Evolutionary conservation across 2,329 filamentous ascomycete species (phyloP).

Genomic region (Pochonia chlamydosporia): DNA sequence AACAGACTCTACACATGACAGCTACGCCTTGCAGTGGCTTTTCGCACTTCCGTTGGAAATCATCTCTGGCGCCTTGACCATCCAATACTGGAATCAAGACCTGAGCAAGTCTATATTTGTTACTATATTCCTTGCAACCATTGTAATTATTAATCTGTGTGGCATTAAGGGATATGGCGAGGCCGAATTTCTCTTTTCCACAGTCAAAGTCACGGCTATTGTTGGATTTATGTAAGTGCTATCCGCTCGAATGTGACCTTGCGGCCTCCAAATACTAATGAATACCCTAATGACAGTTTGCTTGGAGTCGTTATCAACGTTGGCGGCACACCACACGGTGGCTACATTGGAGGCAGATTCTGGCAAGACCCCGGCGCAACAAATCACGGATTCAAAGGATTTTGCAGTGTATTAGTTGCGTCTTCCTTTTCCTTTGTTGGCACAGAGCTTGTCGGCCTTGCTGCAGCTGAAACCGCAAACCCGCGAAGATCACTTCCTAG

Average conservation of each 20-base stretch:
- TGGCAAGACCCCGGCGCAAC: conserved; percentile 82
- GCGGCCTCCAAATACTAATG: too few relatives aligned
- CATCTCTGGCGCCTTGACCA: conserved; percentile 78
- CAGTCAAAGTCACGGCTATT: conserved; percentile 79
- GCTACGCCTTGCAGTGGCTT: conserved; percentile 84
- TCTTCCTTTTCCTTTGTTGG: conserved; percentile 73
- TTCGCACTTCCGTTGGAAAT: conserved; percentile 79
- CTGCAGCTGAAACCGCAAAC: conserved; percentile 73
- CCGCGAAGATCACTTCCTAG: conserved; percentile 76
- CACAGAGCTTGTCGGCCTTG: conserved; percentile 70
- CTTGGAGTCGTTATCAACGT: conserved; percentile 82
- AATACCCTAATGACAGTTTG: conserved; percentile 45
- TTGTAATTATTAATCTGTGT: conserved; percentile 79
- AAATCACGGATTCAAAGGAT: conserved; percentile 76
- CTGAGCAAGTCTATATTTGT: conserved; percentile 72
- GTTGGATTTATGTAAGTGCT: conserved; percentile 77
- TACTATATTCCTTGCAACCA: conserved; percentile 69
- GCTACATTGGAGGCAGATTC: conserved; percentile 74
- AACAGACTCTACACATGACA: conserved; percentile 28
- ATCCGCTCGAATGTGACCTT: too few relatives aligned
- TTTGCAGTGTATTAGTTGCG: conserved; percentile 71
- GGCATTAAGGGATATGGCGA: conserved; percentile 87
- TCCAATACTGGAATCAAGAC: conserved; percentile 68
- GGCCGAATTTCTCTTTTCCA: conserved; percentile 80
- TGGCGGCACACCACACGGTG: conserved; percentile 65